Percentiles rank a stretch among this genome's conserved stretches.
These are phyloP conservation scores for Talaromyces marneffei DNA, from an alignment of 2,329 filamentous ascomycete species.

Conservation along the genomic window DNA sequence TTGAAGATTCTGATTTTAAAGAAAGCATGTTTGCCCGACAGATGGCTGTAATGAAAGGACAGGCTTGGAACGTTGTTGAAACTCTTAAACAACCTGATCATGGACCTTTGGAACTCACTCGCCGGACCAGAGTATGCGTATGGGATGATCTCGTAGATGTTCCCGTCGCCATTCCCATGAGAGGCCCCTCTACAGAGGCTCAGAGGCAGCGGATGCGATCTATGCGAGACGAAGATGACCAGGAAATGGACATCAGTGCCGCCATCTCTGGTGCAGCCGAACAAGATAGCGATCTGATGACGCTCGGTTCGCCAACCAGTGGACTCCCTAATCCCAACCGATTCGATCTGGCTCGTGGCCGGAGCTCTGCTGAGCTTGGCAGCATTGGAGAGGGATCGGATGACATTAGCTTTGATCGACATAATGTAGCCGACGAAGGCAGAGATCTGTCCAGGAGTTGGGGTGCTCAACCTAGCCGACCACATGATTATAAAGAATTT, in stretches of 20 bases:
- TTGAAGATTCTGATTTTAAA: slow-evolving; percentile 90
- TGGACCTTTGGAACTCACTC: slow-evolving; percentile 85
- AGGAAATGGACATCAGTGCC: slow-evolving; percentile 87
- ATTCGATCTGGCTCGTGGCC: slow-evolving; percentile 58
- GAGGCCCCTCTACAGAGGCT: slow-evolving; percentile 77
- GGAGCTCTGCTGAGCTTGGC: slow-evolving; percentile 33
- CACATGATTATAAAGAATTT: slow-evolving; percentile 20
- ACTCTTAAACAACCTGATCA: slow-evolving; percentile 90
- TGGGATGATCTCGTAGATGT: slow-evolving; percentile 98
- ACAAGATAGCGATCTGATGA: slow-evolving; percentile 61
- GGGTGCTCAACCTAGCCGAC: slow-evolving; percentile 24
- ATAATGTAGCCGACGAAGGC: slow-evolving; percentile 24
- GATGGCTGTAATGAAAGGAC: slow-evolving; percentile 98
- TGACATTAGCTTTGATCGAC: slow-evolving; percentile 26
- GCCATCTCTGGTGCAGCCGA: slow-evolving; percentile 55
- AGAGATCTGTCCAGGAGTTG: slow-evolving; percentile 34
- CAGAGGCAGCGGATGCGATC: slow-evolving; percentile 56
- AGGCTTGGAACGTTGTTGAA: slow-evolving; percentile 98
- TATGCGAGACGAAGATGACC: slow-evolving; percentile 53
- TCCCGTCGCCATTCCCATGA: slow-evolving; percentile 86
- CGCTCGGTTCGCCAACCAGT: slow-evolving; percentile 49
- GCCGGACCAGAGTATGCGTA: slow-evolving; percentile 84
- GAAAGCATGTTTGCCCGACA: slow-evolving; percentile 99
- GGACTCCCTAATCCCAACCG: slow-evolving; percentile 70
- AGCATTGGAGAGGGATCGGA: slow-evolving; percentile 26